These are phyloP conservation scores for Wickerhamiella slavikovae DNA, from an alignment of 805 yeast genomes.

Conservation along the genomic window DNA sequence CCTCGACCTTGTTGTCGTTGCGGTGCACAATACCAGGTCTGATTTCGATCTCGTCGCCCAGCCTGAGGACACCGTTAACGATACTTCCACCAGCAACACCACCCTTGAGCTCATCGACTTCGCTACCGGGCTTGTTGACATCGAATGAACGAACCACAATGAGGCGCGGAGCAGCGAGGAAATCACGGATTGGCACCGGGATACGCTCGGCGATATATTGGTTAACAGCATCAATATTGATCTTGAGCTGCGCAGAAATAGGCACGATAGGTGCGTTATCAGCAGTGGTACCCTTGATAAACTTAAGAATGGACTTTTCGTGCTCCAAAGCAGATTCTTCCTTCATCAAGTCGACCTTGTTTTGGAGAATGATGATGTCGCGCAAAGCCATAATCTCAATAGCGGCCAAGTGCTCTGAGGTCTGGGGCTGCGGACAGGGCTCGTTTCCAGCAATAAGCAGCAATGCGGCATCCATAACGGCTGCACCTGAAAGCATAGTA, in stretches of 20 bases:
- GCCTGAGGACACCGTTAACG: slow-evolving; percentile 85
- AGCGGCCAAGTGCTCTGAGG: slow-evolving; percentile 97
- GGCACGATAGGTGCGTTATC: slow-evolving; percentile 99
- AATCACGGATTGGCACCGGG: slow-evolving; percentile 94
- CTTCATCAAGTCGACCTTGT: slow-evolving; percentile 96
- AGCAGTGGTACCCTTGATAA: slow-evolving; percentile 94
- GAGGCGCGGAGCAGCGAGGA: slow-evolving; percentile 78
- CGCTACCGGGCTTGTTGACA: slow-evolving; percentile 97
- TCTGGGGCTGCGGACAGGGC: slow-evolving; percentile 99
- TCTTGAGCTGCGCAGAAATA: slow-evolving; percentile 94
- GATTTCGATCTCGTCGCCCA: slow-evolving; percentile 96
- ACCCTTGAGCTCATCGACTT: slow-evolving; percentile 89
- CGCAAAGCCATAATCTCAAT: slow-evolving; percentile 97
- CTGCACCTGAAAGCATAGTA: slow-evolving; percentile 99
- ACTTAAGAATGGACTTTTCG: slow-evolving; percentile 75
- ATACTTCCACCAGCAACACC: slow-evolving; percentile 99
- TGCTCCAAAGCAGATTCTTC: slow-evolving; percentile 93
- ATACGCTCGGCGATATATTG: slow-evolving; percentile 86
- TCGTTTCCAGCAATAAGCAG: slow-evolving; percentile 94
- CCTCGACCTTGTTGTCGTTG: slow-evolving; percentile 71
- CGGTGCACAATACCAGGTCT: slow-evolving; percentile 98
- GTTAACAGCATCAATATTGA: slow-evolving; percentile 96
- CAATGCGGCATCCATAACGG: slow-evolving; percentile 99
- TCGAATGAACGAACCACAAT: slow-evolving; percentile 97
- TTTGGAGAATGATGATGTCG: slow-evolving; percentile 89